Evolutionary conservation across 352 stramenopile species (phyloP), one percentile per base, ranked within the genome.

Genomic region (Pythium scleroteichum): DNA sequence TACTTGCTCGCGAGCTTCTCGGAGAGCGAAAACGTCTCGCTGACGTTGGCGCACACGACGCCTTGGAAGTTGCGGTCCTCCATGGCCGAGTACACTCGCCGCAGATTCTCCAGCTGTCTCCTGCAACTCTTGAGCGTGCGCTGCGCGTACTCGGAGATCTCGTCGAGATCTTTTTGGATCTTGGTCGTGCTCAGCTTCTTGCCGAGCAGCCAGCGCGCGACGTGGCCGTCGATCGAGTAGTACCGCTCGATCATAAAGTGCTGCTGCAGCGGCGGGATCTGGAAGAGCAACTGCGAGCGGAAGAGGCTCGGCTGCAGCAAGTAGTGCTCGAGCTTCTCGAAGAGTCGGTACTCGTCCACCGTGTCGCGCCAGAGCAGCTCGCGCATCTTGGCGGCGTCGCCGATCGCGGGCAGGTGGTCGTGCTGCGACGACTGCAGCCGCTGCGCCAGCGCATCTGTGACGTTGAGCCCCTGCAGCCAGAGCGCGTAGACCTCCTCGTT

Each of bases 251-350:
- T 70, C 79, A 94, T 92, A 57, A 88, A 89, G 55, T 87, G 75
- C 64, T 94, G 81, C 52, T 93, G 78, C 1, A 75, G 63, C 14
- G 82, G 82, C 6, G 82, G 82, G 50, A 94, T 87, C 70, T 95
- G 86, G 62, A 92, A 90, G 13, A 95, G 68, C 13, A 94, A 63
- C 53, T 95, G 86, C 39, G 82, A 90, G 27, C 78, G 75, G 26
- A 95, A 85, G 12, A 95, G 75, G 45, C 71, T 87, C 41, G 86
- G 86, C 59, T 92, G 82, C 65, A 85, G 80, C 22, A 94, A 67
- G 40, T 91, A 91, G 54, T 92, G 80, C 72, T 95, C 82, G 45
- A 95, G 71, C 64, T 91, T 88, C 59, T 94, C 81, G 59, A 86
- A 92, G 13, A 92, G 73, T 4, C 86, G 78, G 63, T 95, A 95